Base-by-base conservation (phyloP, 768 basidiomycete species). In the Suillus variegatus region DNA sequence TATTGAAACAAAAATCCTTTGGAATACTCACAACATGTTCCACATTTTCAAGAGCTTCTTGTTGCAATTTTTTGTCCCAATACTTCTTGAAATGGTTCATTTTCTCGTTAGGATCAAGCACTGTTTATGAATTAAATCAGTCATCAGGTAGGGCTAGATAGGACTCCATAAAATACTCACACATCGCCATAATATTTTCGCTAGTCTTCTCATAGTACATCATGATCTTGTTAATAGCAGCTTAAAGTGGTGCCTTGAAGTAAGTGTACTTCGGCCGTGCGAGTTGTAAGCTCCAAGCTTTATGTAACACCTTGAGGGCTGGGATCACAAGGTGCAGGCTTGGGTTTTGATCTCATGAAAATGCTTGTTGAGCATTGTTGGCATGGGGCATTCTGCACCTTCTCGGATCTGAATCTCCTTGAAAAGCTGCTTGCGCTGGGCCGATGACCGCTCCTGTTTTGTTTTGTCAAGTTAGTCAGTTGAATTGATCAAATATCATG, bases 131-230 rank as follows among this genome's bases (percentile, higher is more conserved):
- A 28, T 28, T 28, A 0, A 28, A 28, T 28, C 28, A 28, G 28
- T 28, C 3, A 28, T 3, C 3, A 28, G 28, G 28, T 28, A 28
- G 28, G 28, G 3, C 28, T 28, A 28, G n/a, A n/a, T n/a, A n/a
- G n/a, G n/a, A n/a, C n/a, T n/a, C n/a, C n/a, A n/a, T n/a, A 28
- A 28, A 28, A 28, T n/a, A 49, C 47, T 49, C 56, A 81, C 76
- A 66, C 71, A 81, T 78, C 0, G 75, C 68, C 28, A 79, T 64
- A 2, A 77, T 71, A 63, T 78, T 75, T 9, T 76, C 75, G 1
- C 62, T 61, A 6, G 76, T 77, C 62, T 73, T 72, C 51, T 75
- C 65, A 66, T 81, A 79, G 64, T 81, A 79, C 36, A 28, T 8
- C 4, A 66, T 62, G 16, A 81, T 67, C 66, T 81, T 82, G 1